Base-by-base conservation (phyloP, 108 stramenopile genomes). In the Seminavis robusta region DNA sequence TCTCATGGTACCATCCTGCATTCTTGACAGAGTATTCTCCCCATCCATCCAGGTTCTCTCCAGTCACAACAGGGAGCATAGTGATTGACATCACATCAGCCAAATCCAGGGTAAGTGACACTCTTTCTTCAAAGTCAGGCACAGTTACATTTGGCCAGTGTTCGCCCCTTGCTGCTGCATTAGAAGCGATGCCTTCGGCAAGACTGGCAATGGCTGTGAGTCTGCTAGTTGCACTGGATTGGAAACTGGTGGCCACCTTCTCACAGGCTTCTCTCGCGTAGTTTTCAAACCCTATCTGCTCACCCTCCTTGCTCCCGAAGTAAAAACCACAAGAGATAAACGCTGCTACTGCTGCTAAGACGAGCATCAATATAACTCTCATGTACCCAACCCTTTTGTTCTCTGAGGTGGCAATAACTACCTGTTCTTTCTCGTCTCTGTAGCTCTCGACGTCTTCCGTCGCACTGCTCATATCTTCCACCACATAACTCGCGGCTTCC, bases 91-190 rank as follows among this genome's bases (percentile, higher is more conserved):
- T 13, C 4, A 71, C 53, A 13, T 61, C 30, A 17, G 72, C 42
- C 8, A 73, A 10, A 11, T 33, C 23, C 1, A 71, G 47, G 15
- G 56, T 19, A 30, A 52, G 66, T 1, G 49, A 37, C 4, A 69
- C 62, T 45, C 52, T 50, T 19, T 58, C 57, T 30, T 52, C 46
- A 47, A 71, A 74, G 37, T 77, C 47, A 0, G 75, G 74, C 32
- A 77, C 54, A 27, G 74, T 75, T 33, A 61, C 73, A 48, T 74
- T 71, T 10, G 78, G 78, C 73, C 73, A 79, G 2, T 42, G 44
- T 32, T 44, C 20, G 57, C 33, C 33, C 30, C 28, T 40, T 2
- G 9, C 8, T 46, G 17, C n/a, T 3, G 44, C 57, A 17, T 56
- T 32, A 0, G 52, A 67, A 16, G 39, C 29, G 26, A 59, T 59